phyloP scores from a whole-genome alignment of 306 rosid genomes.

The Erythrophleum fordii region DNA sequence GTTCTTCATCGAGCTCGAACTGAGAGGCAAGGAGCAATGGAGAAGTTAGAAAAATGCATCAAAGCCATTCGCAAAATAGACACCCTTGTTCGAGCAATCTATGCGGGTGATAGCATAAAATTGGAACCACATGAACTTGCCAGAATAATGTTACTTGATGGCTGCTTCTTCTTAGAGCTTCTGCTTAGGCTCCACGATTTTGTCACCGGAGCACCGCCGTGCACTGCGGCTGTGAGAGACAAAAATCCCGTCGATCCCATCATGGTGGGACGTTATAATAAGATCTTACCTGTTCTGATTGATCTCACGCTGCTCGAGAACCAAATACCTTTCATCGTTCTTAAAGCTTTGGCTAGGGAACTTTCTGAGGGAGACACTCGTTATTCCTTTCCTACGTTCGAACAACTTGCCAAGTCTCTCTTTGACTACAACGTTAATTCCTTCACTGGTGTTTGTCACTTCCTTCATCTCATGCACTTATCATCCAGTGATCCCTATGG shows the following conservation, averaged over 20 bases:
- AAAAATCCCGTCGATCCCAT: no score
- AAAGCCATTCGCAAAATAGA: neutral
- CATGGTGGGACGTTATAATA: no score
- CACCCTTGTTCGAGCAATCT: constrained; percentile 11
- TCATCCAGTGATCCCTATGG: neutral
- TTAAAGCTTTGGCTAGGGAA: fast-evolving
- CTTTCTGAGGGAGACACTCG: neutral
- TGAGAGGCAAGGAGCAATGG: neutral
- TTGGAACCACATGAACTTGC: neutral
- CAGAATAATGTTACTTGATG: constrained; percentile 32
- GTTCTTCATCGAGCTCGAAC: neutral
- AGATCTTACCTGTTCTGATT: neutral
- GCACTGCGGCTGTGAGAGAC: no score
- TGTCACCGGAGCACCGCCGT: no score
- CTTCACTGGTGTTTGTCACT: neutral
- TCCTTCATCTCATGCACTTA: neutral
- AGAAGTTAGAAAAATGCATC: neutral
- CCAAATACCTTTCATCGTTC: neutral
- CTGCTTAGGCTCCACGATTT: neutral
- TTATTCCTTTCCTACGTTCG: no score
- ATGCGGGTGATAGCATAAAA: constrained; percentile 15
- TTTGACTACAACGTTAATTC: neutral
- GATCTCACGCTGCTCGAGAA: neutral
- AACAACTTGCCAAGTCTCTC: neutral
- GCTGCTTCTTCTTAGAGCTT: neutral